A percentile compares a stretch with the other conserved stretches of the same genome.
These are phyloP conservation scores for Fusarium kyushuense DNA, from an alignment of 2,329 filamentous ascomycete species.

Conservation along the genomic window DNA sequence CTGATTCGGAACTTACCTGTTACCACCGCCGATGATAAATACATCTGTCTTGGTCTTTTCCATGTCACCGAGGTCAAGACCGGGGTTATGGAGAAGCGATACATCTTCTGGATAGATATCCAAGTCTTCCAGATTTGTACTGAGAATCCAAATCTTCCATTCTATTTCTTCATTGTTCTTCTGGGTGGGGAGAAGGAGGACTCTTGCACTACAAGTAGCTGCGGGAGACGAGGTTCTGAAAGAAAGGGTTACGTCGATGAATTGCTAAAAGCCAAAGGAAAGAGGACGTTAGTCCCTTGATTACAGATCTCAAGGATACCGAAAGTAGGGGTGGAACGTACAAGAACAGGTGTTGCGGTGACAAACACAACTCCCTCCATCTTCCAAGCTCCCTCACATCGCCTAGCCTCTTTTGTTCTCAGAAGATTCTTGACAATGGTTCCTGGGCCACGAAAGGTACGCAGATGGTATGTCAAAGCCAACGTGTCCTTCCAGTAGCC, in stretches of 20 bases:
- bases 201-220: conserved; percentile 9
- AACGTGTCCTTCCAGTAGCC: conserved; percentile 36
- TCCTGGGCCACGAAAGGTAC: conserved; percentile 6
- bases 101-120: conserved; percentile 19
- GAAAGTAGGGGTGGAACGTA: neutral
- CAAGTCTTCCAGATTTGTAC: conserved; percentile 25
- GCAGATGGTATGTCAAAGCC: conserved; percentile 32
- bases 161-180: rapidly evolving
- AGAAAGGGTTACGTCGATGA: conserved; percentile 8
- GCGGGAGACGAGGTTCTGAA: conserved; percentile 19
- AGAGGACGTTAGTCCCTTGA: neutral
- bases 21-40: conserved; percentile 35
- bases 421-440: neutral
- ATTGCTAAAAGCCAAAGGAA: conserved; percentile 11
- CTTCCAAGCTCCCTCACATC: neutral
- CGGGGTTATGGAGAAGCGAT: neutral
- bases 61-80: neutral
- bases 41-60: conserved; percentile 2
- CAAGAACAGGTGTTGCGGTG: conserved; percentile 21
- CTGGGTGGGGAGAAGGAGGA: conserved; percentile 16
- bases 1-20: conserved; percentile 4
- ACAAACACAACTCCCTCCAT: conserved; percentile 25
- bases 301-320: rapidly evolving
- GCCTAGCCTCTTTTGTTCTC: neutral
- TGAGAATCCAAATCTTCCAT: conserved; percentile 39